Base-by-base conservation (phyloP, 495 filamentous ascomycete genomes). In the Neurospora sp. region DNA sequence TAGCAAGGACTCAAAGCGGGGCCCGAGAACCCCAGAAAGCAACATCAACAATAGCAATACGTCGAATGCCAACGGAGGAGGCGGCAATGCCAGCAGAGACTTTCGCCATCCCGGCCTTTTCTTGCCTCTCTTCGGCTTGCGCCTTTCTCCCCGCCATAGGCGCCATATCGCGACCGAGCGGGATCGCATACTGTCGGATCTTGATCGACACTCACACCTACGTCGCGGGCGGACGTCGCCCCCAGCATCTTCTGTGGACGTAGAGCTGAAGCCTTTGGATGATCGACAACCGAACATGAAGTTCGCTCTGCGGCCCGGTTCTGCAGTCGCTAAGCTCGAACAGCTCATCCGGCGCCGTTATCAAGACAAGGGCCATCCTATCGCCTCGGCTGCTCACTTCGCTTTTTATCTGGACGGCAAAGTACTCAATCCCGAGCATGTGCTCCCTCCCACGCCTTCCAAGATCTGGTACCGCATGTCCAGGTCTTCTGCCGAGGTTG, bases 381-480 rank as follows among this genome's bases (percentile, higher is more conserved):
- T 77, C 70, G 16, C 31, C n/a, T 7, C 40, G 10, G 11, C 40
- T 20, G 70, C 76, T 18, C 40, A 48, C 14, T 72, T 77, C 38
- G 22, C 20, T 20, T 76, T 71, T 22, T 74, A 73, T 40, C 20
- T 61, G 7, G 70, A 75, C 3, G 75, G 72, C 48, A 41, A 61
- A 22, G 66, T 69, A 16, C 71, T 78, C 46, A 18, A 31, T 8
- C 41, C 37, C 4, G 41, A 69, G 0, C 48, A 73, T 18, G 22
- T 59, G 22, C 48, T 59, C 16, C 27, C 5, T 31, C 22, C 42
- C 37, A 14, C 27, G 3, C 35, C 53, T 66, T 66, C 12, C 53
- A 41, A n/a, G 14, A 35, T 76, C 59, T 78, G 76, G 76, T 79
- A 79, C 59, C 74, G 74, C 31, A 38, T 76, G 71, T 31, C 48